A percentile compares a stretch with the other conserved stretches of the same genome.
Evolutionary conservation across 2,329 filamentous ascomycete genomes (phyloP).

Genomic region (Neurospora sp.): DNA sequence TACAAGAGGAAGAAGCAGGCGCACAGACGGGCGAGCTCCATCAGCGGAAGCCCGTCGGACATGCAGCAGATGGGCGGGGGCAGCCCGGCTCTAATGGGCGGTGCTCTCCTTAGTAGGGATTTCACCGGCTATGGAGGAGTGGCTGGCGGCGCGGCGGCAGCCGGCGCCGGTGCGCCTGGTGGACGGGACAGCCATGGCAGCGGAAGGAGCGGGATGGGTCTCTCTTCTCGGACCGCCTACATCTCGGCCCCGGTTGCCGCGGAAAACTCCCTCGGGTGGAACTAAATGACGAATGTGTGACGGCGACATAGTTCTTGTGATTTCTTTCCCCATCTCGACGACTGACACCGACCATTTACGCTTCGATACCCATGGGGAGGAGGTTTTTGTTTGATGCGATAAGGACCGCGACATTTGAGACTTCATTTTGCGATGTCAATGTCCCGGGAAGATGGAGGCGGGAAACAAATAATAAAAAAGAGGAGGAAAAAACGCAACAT

Average conservation of each 20-base stretch:
- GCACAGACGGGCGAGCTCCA: slow-evolving; percentile 68
- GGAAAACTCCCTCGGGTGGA: slow-evolving; percentile 94
- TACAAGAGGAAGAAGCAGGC: slow-evolving; percentile 79
- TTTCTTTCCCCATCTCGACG: slow-evolving; percentile 15
- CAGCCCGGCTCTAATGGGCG: slow-evolving; percentile 60
- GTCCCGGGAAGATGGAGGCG: slow-evolving; percentile 1
- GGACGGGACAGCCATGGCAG: slow-evolving; percentile 52
- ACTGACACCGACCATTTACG: slow-evolving; percentile 20
- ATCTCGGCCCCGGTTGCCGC: slow-evolving; percentile 87
- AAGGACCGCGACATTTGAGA: slow-evolving; percentile 17
- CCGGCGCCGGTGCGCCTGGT: slow-evolving; percentile 4
- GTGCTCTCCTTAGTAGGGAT: slow-evolving; percentile 49
- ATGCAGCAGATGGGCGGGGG: slow-evolving; percentile 45
- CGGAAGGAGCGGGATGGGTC: slow-evolving; percentile 37
- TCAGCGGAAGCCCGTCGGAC: slow-evolving; percentile 43
- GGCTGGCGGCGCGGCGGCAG: slow-evolving; percentile 18
- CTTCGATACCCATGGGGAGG: slow-evolving; percentile 12
- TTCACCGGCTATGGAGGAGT: slow-evolving; percentile 43
- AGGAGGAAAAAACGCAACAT: not conserved
- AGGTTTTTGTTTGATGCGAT: slow-evolving; percentile 8
- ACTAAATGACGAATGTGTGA: slow-evolving; percentile 41
- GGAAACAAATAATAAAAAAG: not conserved
- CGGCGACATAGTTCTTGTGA: slow-evolving; percentile 2
- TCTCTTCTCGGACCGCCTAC: slow-evolving; percentile 47
- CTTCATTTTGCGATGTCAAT: slow-evolving; percentile 14